Base-by-base conservation (phyloP, 2,329 filamentous ascomycete species). In the Blastomyces silverae region DNA sequence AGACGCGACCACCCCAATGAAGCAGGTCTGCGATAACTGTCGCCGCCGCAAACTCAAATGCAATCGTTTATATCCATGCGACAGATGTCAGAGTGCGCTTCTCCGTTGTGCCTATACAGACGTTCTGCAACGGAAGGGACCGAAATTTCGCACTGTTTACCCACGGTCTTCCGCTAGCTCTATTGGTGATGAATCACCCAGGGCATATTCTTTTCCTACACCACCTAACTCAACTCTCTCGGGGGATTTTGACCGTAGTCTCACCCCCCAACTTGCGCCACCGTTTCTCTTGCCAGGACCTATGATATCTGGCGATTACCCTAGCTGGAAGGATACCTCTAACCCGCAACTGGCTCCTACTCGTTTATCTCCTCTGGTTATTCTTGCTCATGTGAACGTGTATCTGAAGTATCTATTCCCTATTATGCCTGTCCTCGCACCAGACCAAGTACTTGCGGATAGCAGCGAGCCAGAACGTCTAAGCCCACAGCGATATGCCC, bases 401-500 rank as follows among this genome's bases (percentile, higher is more conserved):
- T 78, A 76, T 60, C 64, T 78, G 42, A 78, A 78, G 55, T 78
- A 78, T 61, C 65, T 79, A 28, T 79, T 76, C 62, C 78, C 78
- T 0, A 79, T 79, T 25, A 79, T 79, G 73, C 78, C 78, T 5
- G 76, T 80, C 2, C 73, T 80, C 28, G 73, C 73, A 2, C 70
- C 70, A 6, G 73, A 77, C 15, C 68, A 72, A 42, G 66, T 80
- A 2, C 73, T 73, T n/a, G 67, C 71, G 28, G 72, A 76, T 64
- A 75, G 76, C 58, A 70, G 75, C 67, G 85, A 83, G 68, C 83
- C 87, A 70, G 87, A 90, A 66, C 66, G 70, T 17, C 82, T 78
- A 20, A 71, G 71, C 1, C 56, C 73, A 1, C 73, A 73, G 59
- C 68, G 77, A 58, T 80, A 80, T 67, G 78, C 78, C 1, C 75